Percentiles rank a stretch among this genome's conserved stretches.
Conservation (phyloP, 805 yeast species). For the Nadsonia fulvescens region DNA sequence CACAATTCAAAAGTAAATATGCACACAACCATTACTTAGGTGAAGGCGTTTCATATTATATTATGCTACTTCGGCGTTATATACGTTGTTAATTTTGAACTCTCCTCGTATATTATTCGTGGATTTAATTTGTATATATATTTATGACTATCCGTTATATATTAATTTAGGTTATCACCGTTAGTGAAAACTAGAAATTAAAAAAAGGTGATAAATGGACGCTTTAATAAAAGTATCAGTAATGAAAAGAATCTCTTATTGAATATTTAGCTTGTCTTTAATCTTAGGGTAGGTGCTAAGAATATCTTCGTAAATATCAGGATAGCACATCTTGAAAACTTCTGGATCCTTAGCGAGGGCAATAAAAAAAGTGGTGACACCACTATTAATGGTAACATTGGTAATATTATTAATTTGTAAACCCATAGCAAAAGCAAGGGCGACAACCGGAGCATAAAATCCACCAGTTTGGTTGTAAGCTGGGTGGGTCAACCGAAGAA, state of each 20-base stretch:
- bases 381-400: conserved; percentile 60
- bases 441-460: conserved; percentile 56
- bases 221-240: conserved; percentile 1
- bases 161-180: neutral
- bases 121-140: conserved; percentile 1
- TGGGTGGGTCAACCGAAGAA: conserved; percentile 50
- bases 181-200: neutral
- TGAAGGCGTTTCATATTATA: too few relatives aligned
- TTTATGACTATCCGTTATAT: neutral
- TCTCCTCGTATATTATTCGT: too few relatives aligned
- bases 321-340: conserved; percentile 54
- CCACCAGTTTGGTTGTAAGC: conserved; percentile 39
- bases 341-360: conserved; percentile 78
- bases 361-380: conserved; percentile 68
- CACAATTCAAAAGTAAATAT: conserved; percentile 2
- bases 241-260: neutral
- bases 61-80: too few relatives aligned
- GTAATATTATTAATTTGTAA: conserved; percentile 60
- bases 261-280: conserved; percentile 27
- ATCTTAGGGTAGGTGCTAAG: conserved; percentile 54
- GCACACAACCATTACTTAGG: conserved; percentile 1
- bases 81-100: too few relatives aligned
- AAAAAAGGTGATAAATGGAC: neutral
- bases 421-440: conserved; percentile 55
- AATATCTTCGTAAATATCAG: conserved; percentile 45